phyloP scores from a whole-genome alignment of 2,329 filamentous ascomycete species.

The Dendrostoma leiphaemia region DNA sequence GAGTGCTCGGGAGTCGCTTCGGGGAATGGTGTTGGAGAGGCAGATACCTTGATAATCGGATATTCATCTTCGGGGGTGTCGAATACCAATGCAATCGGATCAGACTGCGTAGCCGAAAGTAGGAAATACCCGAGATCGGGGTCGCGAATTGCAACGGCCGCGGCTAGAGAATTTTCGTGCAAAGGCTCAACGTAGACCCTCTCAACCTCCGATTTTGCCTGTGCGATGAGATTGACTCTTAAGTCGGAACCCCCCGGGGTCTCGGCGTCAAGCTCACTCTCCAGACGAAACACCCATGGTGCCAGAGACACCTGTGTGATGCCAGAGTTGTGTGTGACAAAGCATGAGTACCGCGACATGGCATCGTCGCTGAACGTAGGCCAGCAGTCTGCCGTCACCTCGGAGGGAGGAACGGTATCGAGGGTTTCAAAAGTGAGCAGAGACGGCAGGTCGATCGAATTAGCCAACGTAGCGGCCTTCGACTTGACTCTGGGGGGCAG shows the following conservation, averaged over 20 bases:
- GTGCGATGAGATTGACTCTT: constrained; percentile 57
- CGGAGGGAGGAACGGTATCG: constrained; percentile 54
- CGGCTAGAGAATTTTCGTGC: constrained; percentile 50
- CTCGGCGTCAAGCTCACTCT: constrained; percentile 56
- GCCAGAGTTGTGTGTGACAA: constrained; percentile 58
- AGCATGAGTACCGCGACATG: constrained; percentile 62
- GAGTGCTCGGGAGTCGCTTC: constrained; percentile 33
- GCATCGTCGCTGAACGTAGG: constrained; percentile 62
- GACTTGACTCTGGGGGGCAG: constrained; percentile 55
- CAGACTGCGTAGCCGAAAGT: constrained; percentile 56
- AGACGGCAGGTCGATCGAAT: constrained; percentile 40
- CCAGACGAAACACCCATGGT: constrained; percentile 63
- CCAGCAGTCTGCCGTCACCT: constrained; percentile 58
- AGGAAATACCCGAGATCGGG: constrained; percentile 64
- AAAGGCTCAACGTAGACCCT: constrained; percentile 54
- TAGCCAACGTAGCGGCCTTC: constrained; percentile 39
- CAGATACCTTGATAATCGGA: constrained; percentile 9
- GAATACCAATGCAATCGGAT: constrained; percentile 58
- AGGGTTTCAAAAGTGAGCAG: constrained; percentile 62
- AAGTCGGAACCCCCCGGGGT: constrained; percentile 60
- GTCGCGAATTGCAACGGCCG: constrained; percentile 53
- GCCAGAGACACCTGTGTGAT: constrained; percentile 60
- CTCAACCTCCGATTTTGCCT: constrained; percentile 54
- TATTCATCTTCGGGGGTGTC: constrained; percentile 56
- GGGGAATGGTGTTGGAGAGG: constrained; percentile 39